A percentile compares a stretch with the other conserved stretches of the same genome.
These are phyloP conservation scores for Tuber calosporum DNA, from an alignment of 495 filamentous ascomycete genomes.

Conservation along the genomic window DNA sequence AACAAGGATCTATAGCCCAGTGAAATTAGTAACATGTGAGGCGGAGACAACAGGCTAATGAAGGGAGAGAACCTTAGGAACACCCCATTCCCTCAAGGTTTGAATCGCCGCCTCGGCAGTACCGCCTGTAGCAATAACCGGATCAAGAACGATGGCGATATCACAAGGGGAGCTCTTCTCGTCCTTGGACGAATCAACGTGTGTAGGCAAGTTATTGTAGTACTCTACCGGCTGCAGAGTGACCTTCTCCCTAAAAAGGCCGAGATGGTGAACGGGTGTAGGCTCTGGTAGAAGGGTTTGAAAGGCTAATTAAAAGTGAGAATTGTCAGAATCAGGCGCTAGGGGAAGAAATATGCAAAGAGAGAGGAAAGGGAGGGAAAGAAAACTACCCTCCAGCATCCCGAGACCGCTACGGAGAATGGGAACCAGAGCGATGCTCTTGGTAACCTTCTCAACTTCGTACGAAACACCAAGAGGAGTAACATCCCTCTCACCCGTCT, in stretches of 20 bases:
- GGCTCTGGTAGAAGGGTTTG: slow-evolving; percentile 72
- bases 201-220: slow-evolving; percentile 93
- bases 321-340: background rate
- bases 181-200: slow-evolving; percentile 44
- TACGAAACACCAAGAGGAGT: slow-evolving; percentile 71
- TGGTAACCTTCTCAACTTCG: slow-evolving; percentile 50
- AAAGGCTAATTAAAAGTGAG: slow-evolving; percentile 51
- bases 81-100: slow-evolving; percentile 83
- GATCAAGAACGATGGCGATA: slow-evolving; percentile 79
- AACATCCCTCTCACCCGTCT: slow-evolving; percentile 49
- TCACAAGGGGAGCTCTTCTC: slow-evolving; percentile 47
- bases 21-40: background rate
- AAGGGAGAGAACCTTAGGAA: slow-evolving; percentile 50
- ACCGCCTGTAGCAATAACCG: slow-evolving; percentile 87
- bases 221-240: slow-evolving; percentile 89
- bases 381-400: slow-evolving; percentile 76
- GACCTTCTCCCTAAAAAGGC: slow-evolving; percentile 79
- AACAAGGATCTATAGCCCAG: slow-evolving; percentile 52
- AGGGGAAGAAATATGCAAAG: background rate
- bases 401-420: slow-evolving; percentile 82
- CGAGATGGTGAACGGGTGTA: slow-evolving; percentile 84
- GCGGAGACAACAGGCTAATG: background rate
- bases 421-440: slow-evolving; percentile 71
- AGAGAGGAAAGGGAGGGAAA: slow-evolving; percentile 7
- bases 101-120: slow-evolving; percentile 86